Conservation (phyloP, 2,329 filamentous ascomycete genomes). For the Pseudohalonectria lignicola region DNA sequence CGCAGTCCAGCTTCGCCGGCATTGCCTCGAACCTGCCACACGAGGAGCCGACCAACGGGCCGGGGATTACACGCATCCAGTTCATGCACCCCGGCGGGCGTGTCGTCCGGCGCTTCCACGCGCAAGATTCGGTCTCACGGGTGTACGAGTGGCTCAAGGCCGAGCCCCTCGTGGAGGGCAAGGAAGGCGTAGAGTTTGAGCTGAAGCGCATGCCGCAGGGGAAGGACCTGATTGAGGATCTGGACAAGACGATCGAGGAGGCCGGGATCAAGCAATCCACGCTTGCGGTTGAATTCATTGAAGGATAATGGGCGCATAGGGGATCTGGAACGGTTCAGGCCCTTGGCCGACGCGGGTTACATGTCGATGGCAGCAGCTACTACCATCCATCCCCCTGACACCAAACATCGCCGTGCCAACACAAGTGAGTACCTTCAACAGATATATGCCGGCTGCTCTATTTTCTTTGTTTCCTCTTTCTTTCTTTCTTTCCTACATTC, state of each 20-base stretch:
- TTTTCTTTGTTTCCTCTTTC: too few species aligned
- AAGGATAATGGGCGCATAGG: too few species aligned
- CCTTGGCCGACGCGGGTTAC: too few species aligned
- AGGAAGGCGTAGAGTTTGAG: slow-evolving; percentile 71
- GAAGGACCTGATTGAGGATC: slow-evolving; percentile 66
- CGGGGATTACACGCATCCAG: slow-evolving; percentile 77
- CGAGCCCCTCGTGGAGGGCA: slow-evolving; percentile 68
- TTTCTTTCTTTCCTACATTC: too few species aligned
- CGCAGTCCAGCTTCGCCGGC: slow-evolving; percentile 45
- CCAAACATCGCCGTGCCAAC: too few species aligned
- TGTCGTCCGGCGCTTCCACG: slow-evolving; percentile 73
- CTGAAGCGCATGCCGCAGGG: slow-evolving; percentile 70
- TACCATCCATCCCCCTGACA: too few species aligned
- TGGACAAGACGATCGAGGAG: slow-evolving; percentile 67
- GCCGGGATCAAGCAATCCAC: slow-evolving; percentile 85
- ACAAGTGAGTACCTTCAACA: too few species aligned
- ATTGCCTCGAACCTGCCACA: slow-evolving; percentile 69
- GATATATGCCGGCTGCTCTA: too few species aligned
- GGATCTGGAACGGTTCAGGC: not conserved
- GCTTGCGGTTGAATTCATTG: slow-evolving; percentile 86
- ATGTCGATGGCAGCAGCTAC: too few species aligned
- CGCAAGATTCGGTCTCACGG: slow-evolving; percentile 65
- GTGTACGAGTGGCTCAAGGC: slow-evolving; percentile 98
- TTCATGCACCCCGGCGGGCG: slow-evolving; percentile 79
- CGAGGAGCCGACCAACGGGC: slow-evolving; percentile 60